Conservation (phyloP, 345 rosid species). For the Toxicodendron radicans region DNA sequence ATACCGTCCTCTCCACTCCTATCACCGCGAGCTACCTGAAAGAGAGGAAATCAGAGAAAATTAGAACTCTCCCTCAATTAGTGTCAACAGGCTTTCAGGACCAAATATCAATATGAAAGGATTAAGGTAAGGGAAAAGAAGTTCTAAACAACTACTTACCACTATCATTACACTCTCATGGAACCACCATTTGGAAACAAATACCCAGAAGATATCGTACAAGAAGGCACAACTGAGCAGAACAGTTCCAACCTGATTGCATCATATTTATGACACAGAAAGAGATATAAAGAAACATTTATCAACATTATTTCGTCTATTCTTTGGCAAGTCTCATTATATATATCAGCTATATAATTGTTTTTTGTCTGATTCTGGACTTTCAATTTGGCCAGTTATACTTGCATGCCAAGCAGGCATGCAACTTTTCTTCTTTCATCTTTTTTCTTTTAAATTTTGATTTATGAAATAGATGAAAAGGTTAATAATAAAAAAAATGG, state of each 20-base stretch:
- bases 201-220: slow-evolving; percentile 99
- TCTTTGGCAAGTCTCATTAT: background rate
- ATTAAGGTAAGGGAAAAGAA: background rate
- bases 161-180: slow-evolving; percentile 99
- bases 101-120: background rate
- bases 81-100: background rate
- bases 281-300: background rate
- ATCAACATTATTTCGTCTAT: background rate
- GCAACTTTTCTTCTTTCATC: background rate
- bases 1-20: slow-evolving; percentile 93
- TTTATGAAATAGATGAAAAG: too few relatives aligned
- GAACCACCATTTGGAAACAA: slow-evolving; percentile 94
- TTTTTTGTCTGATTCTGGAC: background rate
- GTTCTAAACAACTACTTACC: slow-evolving; percentile 46
- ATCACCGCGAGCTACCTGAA: slow-evolving; percentile 98
- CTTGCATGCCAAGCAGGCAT: background rate
- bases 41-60: slow-evolving; percentile 6
- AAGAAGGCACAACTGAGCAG: slow-evolving; percentile 92
- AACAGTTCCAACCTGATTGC: slow-evolving; percentile 85
- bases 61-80: background rate
- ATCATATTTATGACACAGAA: slow-evolving; percentile 21
- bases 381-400: slow-evolving; percentile 4
- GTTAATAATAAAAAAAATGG: too few relatives aligned
- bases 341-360: background rate
- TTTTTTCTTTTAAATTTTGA: too few relatives aligned